phyloP scores from a whole-genome alignment of 371 early-diverging fungal genomes.

The Lichtheimia corymbifera region DNA sequence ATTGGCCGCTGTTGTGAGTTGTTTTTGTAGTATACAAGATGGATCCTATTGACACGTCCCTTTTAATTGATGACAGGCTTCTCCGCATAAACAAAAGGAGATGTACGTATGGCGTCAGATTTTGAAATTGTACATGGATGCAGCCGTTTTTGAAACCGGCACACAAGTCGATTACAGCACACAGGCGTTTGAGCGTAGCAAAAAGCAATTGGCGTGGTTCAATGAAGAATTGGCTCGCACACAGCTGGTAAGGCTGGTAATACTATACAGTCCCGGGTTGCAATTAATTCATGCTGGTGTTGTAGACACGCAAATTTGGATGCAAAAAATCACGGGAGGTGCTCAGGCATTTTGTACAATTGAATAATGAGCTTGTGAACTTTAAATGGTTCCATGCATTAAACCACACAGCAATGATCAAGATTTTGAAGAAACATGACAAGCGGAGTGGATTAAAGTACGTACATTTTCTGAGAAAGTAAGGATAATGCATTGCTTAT shows the following conservation, averaged over 20 bases:
- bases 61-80: conserved; percentile 17
- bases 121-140: conserved; percentile 66
- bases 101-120: conserved; percentile 75
- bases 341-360: conserved; percentile 56
- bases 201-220: conserved; percentile 61
- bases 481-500: background rate
- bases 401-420: conserved; percentile 77
- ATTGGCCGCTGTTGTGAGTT: conserved; percentile 42
- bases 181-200: conserved; percentile 50
- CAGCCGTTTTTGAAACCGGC: conserved; percentile 59
- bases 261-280: background rate
- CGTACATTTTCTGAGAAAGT: conserved; percentile 6
- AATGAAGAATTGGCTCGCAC: conserved; percentile 42
- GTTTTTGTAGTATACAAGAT: background rate
- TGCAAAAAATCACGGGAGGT: conserved; percentile 43
- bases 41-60: too few species aligned
- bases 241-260: conserved; percentile 23
- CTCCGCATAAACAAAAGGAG: conserved; percentile 59
- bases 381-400: conserved; percentile 70
- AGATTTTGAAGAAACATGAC: conserved; percentile 85
- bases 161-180: conserved; percentile 36
- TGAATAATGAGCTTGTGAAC: conserved; percentile 67
- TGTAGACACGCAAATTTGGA: conserved; percentile 21
- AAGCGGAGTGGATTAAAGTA: conserved; percentile 71
- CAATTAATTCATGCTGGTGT: background rate